A percentile compares a stretch with the other conserved stretches of the same genome.
Conservation (phyloP, 768 basidiomycete species). For the Rhodotorula taiwanensis region DNA sequence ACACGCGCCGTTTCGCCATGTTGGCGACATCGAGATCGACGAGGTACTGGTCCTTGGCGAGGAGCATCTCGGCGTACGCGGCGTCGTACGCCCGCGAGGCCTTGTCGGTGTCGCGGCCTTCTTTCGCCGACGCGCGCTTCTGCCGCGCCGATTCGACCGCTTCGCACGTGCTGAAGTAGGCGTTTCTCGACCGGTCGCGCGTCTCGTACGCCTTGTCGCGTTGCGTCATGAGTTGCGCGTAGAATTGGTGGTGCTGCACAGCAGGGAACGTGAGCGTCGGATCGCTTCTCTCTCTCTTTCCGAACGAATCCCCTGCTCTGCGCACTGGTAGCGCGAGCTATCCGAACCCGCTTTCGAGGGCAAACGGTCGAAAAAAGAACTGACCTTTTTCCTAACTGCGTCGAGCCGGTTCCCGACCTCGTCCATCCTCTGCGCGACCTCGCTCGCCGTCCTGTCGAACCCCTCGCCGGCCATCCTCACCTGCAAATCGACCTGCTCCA, state of each 20-base stretch:
- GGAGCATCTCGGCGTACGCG: slow-evolving; percentile 18
- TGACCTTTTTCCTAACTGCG: slow-evolving; percentile 22
- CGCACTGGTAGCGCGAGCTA: no score
- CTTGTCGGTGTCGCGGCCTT: slow-evolving; percentile 16
- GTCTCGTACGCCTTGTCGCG: slow-evolving; percentile 18
- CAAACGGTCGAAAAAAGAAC: no score
- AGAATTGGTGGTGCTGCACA: slow-evolving; percentile 24
- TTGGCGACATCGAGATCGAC: slow-evolving; percentile 28
- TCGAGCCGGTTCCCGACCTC: slow-evolving; percentile 32
- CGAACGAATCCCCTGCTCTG: no score
- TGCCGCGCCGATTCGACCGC: slow-evolving; percentile 25
- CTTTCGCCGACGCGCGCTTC: slow-evolving; percentile 17
- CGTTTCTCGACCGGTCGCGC: slow-evolving; percentile 19
- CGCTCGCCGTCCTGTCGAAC: neutral
- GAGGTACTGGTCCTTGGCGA: slow-evolving; percentile 29
- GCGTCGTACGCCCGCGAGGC: slow-evolving; percentile 20
- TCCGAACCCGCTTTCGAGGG: neutral
- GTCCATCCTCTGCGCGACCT: slow-evolving; percentile 2
- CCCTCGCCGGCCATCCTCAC: slow-evolving; percentile 4
- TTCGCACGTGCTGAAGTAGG: slow-evolving; percentile 30
- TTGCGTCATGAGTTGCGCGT: slow-evolving; percentile 19
- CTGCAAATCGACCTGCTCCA: slow-evolving; percentile 28
- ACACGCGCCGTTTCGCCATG: slow-evolving; percentile 16
- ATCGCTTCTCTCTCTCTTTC: no score
- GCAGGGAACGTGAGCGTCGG: no score